Evolutionary conservation across 805 yeast genomes (phyloP).

Genomic region (Candida palmyrensis): DNA sequence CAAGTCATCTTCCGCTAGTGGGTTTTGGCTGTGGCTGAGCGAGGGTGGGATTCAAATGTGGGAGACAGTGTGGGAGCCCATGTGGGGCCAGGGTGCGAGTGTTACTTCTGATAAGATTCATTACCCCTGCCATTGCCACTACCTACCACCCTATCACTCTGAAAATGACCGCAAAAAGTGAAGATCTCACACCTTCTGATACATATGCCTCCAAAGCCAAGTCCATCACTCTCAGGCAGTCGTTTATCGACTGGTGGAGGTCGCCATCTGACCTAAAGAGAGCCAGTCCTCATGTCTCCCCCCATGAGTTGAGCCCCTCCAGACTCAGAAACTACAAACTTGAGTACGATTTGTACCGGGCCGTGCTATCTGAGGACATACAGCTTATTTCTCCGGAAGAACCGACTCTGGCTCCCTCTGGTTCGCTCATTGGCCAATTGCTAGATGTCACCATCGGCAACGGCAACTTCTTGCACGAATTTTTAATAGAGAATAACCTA

Average conservation of each 20-base stretch:
- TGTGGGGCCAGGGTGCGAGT: no score
- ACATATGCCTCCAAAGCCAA: no score
- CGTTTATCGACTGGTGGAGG: slow-evolving; percentile 37
- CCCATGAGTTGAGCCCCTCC: slow-evolving; percentile 7
- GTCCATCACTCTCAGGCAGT: slow-evolving; percentile 21
- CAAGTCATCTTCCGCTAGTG: no score
- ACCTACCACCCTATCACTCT: no score
- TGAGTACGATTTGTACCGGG: slow-evolving; percentile 30
- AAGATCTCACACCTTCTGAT: no score
- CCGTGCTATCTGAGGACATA: slow-evolving; percentile 27
- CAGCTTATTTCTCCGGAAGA: slow-evolving; percentile 16
- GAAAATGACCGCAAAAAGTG: no score
- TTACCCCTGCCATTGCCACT: no score
- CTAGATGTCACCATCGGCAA: slow-evolving; percentile 26
- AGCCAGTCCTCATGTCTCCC: background rate
- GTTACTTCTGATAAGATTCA: no score
- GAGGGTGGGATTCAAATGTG: no score
- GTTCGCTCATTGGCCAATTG: slow-evolving; percentile 14
- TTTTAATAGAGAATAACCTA: slow-evolving; percentile 20
- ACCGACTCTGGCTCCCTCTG: slow-evolving; percentile 2
- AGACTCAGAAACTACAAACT: slow-evolving; percentile 19
- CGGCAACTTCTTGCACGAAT: slow-evolving; percentile 30
- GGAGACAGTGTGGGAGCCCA: no score
- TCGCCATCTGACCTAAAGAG: slow-evolving; percentile 4
- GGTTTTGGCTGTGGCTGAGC: no score